Evolutionary conservation across 805 yeast species (phyloP), one percentile per base, ranked within the genome.

Genomic region (Brettanomyces sp.): DNA sequence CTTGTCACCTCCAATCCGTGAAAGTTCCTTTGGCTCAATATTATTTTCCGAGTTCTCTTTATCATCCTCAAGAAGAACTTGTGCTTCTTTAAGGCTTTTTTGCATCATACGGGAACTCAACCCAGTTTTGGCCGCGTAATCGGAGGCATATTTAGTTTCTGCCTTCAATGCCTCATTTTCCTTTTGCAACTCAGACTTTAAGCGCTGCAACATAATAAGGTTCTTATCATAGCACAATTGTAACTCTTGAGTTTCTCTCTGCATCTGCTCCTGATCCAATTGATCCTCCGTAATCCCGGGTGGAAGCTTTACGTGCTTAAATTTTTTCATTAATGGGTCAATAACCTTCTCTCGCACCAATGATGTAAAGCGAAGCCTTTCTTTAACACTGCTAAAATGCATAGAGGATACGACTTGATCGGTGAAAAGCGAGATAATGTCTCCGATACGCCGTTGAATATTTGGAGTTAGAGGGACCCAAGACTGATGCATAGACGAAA

Each of bases 151-250:
- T 36, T 49, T 49, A 12, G 41, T 41, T 34, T 63, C 63, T 4
- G 47, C 46, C 5, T 44, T 41, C 23, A 61, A 43, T 21, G 38
- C 33, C 5, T 52, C 50, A 21, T 48, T 43, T 45, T 60, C 64
- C 33, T 48, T 47, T 24, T 53, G 45, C 11, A 52, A 48, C 41
- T 62, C 59, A 9, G 43, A 43, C 5, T 54, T 36, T 7, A 63
- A 47, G 7, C 44, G 48, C 21, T 59, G 60, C 14, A 60, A 39
- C 42, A 62, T 66, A 30, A 50, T 49, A n/a, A 56, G 41, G 39
- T 56, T 61, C 5, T 57, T 60, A 42, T 56, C 55, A 34, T 58
- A 54, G 32, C 58, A 52, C 5, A 57, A 45, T 18, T 50, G 52
- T 13, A 62, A 46, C 21, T 60, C 41, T 1, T 43, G 42, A 25